Base-by-base conservation (phyloP, 495 filamentous ascomycete genomes). In the Penicillium canariense region DNA sequence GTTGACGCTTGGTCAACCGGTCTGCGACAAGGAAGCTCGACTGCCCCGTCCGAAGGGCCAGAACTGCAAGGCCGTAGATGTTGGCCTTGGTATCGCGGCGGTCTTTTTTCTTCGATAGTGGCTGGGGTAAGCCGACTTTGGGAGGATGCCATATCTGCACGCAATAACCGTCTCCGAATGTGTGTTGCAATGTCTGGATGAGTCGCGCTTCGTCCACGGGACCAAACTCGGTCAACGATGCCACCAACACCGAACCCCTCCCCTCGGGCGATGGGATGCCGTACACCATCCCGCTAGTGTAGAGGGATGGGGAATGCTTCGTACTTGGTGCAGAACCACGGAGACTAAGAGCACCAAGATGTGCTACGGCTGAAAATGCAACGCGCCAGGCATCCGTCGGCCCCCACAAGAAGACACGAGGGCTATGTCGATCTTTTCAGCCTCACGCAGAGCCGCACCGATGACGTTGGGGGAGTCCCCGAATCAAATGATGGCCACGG, bases 51-150 rank as follows among this genome's bases (percentile, higher is more conserved):
- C 49, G 42, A 30, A 52, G 26, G 0, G 55, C 55, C 17, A 52
- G 30, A 25, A 52, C 31, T 3, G 55, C 55, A 14, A 58, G 25
- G 0, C 40, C 48, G n/a, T 52, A 58, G n/a, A 58, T 31, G 20
- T 51, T 58, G 14, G 49, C 48, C 45, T 47, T 42, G 35, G 42
- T 58, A 39, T 58, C 49, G 7, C 42, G 25, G 4, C 45, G 44
- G 2, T n/a, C n/a, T 17, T 30, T 30, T 25, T 30, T 46, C 7
- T 30, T 23, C 11, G 22, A 46, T 20, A 46, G 17, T 3, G n/a
- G 26, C 26, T 30, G 43, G 2, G 43, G 43, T n/a, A 46, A 11
- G n/a, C 25, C 43, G 14, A 27, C 14, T 30, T 46, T 46, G 1
- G 43, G 43, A 30, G 43, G 43, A 10, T 46, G 43, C 43, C 43